These are phyloP conservation scores for Fusarium fujikuroi DNA, from an alignment of 2,329 filamentous ascomycete species.

Conservation along the genomic window DNA sequence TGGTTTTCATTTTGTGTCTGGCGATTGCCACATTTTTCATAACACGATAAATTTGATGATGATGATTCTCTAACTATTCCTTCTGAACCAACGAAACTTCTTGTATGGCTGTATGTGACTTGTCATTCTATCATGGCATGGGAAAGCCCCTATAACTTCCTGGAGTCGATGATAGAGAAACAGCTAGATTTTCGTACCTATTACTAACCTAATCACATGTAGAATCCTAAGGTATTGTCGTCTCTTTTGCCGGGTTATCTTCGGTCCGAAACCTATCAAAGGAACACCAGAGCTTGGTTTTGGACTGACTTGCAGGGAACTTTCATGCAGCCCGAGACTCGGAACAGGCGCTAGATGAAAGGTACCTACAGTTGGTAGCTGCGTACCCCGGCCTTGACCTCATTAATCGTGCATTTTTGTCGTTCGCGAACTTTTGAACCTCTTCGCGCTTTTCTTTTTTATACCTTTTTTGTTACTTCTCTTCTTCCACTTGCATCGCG, in stretches of 20 bases:
- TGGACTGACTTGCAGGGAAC: conserved; percentile 17
- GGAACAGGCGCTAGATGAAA: background rate
- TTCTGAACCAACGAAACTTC: background rate
- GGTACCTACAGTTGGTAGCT: conserved; percentile 4
- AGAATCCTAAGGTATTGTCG: background rate
- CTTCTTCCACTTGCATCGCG: background rate
- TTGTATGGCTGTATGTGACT: background rate
- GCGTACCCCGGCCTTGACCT: conserved; percentile 22
- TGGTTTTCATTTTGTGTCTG: conserved; percentile 33
- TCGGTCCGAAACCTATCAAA: conserved; percentile 9
- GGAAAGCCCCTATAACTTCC: background rate
- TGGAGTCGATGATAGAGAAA: background rate
- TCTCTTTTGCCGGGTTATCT: conserved; percentile 31
- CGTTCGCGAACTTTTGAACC: conserved; percentile 6
- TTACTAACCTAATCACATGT: background rate
- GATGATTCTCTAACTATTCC: background rate
- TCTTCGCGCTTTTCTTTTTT: background rate
- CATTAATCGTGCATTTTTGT: conserved; percentile 28
- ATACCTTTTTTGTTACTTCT: background rate
- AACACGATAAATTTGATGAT: conserved; percentile 30
- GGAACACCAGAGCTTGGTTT: conserved; percentile 2
- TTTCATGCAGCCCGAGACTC: conserved; percentile 16
- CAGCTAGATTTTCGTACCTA: background rate
- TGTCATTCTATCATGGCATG: background rate
- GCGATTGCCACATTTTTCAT: conserved; percentile 33